Percentiles rank a stretch among this genome's conserved stretches.
These are phyloP conservation scores for Chaetothyriales sp. DNA, from an alignment of 2,329 filamentous ascomycete genomes.

Conservation along the genomic window DNA sequence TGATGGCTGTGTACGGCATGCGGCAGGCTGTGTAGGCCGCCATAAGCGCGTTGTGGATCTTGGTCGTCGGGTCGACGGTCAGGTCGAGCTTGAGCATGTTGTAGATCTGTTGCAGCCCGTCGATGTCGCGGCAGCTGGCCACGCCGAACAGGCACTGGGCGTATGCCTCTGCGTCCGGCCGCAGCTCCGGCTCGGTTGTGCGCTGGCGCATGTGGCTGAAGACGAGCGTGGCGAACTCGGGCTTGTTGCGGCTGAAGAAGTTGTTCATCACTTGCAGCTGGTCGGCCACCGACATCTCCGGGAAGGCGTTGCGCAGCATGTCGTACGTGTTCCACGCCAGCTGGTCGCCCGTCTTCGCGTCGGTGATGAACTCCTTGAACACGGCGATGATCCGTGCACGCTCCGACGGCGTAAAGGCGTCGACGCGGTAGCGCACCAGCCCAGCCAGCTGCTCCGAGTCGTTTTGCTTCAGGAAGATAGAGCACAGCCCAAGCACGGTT, in stretches of 20 bases:
- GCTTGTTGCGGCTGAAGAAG: conserved; percentile 62
- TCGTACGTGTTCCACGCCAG: conserved; percentile 47
- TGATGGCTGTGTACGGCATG: conserved; percentile 42
- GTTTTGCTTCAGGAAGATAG: conserved; percentile 58
- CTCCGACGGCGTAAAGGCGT: conserved; percentile 54
- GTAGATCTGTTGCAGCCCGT: conserved; percentile 60
- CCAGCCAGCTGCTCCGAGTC: conserved; percentile 69
- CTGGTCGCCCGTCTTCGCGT: conserved; percentile 46
- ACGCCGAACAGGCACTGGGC: conserved; percentile 63
- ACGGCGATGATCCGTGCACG: conserved; percentile 50
- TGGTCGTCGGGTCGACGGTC: conserved; percentile 57
- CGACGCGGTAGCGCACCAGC: conserved; percentile 59
- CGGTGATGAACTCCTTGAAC: conserved; percentile 53
- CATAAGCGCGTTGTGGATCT: conserved; percentile 72
- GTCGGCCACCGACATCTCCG: conserved; percentile 46
- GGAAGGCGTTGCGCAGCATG: conserved; percentile 42
- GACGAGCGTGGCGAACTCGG: conserved; percentile 72
- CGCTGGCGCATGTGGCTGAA: conserved; percentile 92
- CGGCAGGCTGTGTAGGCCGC: conserved; percentile 62
- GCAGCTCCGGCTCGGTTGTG: conserved; percentile 38
- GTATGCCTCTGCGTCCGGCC: conserved; percentile 62
- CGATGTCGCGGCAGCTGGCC: conserved; percentile 41
- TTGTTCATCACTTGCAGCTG: conserved; percentile 62
- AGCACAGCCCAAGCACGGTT: conserved; percentile 58
- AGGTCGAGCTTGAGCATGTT: conserved; percentile 91